Evolutionary conservation across 805 yeast species (phyloP), one percentile per base, ranked within the genome.

Genomic region (Jamesozyma piceae): DNA sequence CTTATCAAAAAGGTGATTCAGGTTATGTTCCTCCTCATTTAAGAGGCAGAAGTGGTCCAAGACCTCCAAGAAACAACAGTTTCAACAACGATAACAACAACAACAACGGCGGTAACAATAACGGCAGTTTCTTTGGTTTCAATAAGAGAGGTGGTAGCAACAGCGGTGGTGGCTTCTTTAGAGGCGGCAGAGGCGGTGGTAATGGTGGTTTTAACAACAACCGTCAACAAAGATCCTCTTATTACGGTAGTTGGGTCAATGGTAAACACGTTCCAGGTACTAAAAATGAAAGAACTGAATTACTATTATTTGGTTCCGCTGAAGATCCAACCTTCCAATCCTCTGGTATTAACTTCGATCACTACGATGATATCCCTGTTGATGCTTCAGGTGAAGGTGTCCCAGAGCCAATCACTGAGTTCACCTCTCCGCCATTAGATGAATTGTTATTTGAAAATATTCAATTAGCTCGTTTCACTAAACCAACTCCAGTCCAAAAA

Each of bases 291-390:
- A 70, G 71, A 45, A 57, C 80, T 52, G 98, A 92, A 70, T 55
- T 72, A 44, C 88, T 86, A 58, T 72, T 92, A 49, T 94, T 84
- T 56, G 98, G 99, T 58, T 95, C 80, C 57, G 62, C 69, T 27
- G 69, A 67, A 34, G 74, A 72, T 49, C 74, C 87, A 55, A 58
- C 63, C 32, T 78, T 80, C 71, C 96, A 85, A 72, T 80, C 94
- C 41, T 83, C 95, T 31, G 99, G 99, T 75, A 92, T 92, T 69
- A 92, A 92, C 72, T 92, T 92, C 61, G 99, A 94, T 67, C 88
- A 86, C 73, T 92, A 92, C 68, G 99, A 92, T 65, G 97, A 94
- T 46, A 92, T 92, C 51, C 98, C 98, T 47, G 97, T 92, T 49
- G 97, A 92, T 69, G 99, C 97, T 39, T 69, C 95, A 38, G 99